phyloP scores from a whole-genome alignment of 495 filamentous ascomycete genomes.

The Hyaloscypha variabilis region DNA sequence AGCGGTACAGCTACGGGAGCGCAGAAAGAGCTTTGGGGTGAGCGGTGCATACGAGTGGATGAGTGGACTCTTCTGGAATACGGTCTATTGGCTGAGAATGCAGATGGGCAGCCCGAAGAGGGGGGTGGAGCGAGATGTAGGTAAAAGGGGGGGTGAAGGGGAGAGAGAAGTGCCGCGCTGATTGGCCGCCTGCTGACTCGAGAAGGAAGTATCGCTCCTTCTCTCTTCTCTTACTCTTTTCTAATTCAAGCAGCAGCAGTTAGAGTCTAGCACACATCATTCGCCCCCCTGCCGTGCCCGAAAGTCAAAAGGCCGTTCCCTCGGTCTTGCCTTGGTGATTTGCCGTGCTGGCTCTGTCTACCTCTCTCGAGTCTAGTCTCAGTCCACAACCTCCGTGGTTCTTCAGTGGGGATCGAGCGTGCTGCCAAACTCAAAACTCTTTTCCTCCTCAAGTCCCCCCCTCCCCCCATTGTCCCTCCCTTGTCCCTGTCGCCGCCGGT shows the following conservation, averaged over 20 bases:
- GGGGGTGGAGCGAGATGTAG: background rate
- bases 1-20: background rate
- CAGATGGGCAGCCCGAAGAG: background rate
- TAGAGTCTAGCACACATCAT: too few relatives aligned
- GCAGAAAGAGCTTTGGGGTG: background rate
- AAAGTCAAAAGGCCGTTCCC: background rate
- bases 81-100: background rate
- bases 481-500: slow-evolving; percentile 8
- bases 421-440: background rate
- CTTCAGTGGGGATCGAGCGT: background rate
- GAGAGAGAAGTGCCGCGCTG: background rate
- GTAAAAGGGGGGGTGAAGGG: background rate
- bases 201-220: background rate
- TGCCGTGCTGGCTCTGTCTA: background rate
- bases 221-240: background rate
- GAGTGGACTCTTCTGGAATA: background rate
- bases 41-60: background rate
- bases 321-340: background rate
- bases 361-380: background rate
- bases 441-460: background rate
- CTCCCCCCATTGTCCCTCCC: background rate
- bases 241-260: background rate
- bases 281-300: too few relatives aligned
- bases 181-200: background rate
- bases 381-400: background rate